Percentiles rank a stretch among this genome's conserved stretches.
These are phyloP conservation scores for Trypanosoma vivax DNA, from an alignment of 208 protist species.

Conservation along the genomic window DNA sequence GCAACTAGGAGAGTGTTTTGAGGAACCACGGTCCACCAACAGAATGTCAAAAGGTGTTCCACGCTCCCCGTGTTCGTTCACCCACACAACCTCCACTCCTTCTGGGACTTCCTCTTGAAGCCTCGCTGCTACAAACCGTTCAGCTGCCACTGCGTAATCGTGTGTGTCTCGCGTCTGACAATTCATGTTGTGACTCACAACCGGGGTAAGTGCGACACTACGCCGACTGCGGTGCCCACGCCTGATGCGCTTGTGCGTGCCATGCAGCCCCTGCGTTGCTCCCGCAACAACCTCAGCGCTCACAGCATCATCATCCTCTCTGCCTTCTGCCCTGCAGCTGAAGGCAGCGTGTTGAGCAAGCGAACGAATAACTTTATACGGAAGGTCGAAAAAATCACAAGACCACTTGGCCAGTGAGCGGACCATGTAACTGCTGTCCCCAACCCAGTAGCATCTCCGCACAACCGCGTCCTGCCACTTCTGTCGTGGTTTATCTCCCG, in stretches of 20 bases:
- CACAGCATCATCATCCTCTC: slow-evolving; percentile 4
- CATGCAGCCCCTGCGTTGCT: not conserved
- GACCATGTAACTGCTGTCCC: slow-evolving; percentile 6
- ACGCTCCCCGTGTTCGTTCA: slow-evolving; percentile 55
- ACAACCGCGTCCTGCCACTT: not conserved
- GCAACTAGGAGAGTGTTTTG: not conserved
- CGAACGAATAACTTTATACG: slow-evolving; percentile 5
- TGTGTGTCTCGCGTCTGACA: slow-evolving; percentile 15
- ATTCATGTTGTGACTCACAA: not conserved
- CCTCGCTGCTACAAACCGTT: slow-evolving; percentile 58
- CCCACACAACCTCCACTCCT: slow-evolving; percentile 58
- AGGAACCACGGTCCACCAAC: slow-evolving; percentile 16
- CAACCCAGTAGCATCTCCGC: not conserved
- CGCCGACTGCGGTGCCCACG: not conserved
- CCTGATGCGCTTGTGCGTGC: not conserved
- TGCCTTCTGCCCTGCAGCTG: not conserved
- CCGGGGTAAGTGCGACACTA: no score
- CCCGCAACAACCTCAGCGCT: not conserved
- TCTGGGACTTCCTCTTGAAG: slow-evolving; percentile 34
- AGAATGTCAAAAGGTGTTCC: slow-evolving; percentile 81
- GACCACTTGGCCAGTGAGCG: slow-evolving; percentile 28
- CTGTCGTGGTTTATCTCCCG: not conserved
- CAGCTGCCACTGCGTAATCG: slow-evolving; percentile 57
- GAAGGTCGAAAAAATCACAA: slow-evolving; percentile 13
- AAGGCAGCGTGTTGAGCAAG: not conserved